Evolutionary conservation across 176 grass and related monocot genomes (phyloP).

Genomic region (Elaeis guineensis): DNA sequence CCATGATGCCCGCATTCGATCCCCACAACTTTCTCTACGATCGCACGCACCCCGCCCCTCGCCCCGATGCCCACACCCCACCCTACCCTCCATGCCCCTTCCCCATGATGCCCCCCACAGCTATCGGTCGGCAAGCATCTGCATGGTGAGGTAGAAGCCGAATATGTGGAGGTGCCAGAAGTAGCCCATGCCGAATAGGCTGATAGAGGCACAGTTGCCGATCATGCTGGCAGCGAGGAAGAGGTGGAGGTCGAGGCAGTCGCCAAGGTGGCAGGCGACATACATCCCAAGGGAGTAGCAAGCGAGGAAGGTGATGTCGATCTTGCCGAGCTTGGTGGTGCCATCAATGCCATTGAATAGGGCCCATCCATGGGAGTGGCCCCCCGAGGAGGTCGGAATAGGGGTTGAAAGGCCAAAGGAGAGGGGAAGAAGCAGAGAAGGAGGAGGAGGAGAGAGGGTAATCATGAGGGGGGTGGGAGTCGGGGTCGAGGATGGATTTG

Average conservation of each 20-base stretch:
- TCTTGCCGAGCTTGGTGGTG: constrained; percentile 51
- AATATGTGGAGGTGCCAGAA: constrained; percentile 33
- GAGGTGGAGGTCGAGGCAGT: constrained; percentile 52
- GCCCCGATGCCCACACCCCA: too few species aligned
- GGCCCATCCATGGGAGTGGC: neutral
- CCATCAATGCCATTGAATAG: constrained; percentile 21
- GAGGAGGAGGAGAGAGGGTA: neutral
- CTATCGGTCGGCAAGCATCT: constrained; percentile 41
- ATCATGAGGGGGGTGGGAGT: neutral
- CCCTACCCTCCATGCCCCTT: too few species aligned
- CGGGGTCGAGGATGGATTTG: neutral
- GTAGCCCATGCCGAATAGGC: constrained; percentile 44
- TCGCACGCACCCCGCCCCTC: too few species aligned
- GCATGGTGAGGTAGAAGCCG: constrained; percentile 38
- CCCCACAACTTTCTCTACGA: too few species aligned
- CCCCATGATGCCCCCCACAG: too few species aligned
- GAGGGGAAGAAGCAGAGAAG: neutral
- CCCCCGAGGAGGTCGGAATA: too few species aligned
- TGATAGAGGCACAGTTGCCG: constrained; percentile 29
- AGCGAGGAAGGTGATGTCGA: constrained; percentile 59
- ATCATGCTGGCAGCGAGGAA: constrained; percentile 60
- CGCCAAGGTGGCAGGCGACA: constrained; percentile 50
- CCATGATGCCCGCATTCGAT: too few species aligned
- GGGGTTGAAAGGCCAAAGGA: too few species aligned
- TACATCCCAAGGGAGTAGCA: constrained; percentile 66